Conservation (phyloP, 805 yeast genomes). For the Kodamaea hsintzibuensis region DNA sequence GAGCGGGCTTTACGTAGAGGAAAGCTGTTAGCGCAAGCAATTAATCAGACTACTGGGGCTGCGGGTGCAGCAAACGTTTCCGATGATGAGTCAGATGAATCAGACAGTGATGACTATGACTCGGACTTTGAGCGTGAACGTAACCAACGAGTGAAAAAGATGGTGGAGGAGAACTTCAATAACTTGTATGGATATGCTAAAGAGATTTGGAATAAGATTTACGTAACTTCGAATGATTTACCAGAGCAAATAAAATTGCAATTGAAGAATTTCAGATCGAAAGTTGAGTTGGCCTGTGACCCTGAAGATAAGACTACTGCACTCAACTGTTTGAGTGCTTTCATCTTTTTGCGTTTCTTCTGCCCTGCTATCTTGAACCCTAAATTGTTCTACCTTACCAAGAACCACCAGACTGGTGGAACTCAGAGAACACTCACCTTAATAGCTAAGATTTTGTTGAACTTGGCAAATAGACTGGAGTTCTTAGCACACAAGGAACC, state of each 20-base stretch:
- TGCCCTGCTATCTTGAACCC: slow-evolving; percentile 95
- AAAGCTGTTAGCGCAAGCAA: slow-evolving; percentile 11
- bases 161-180: slow-evolving; percentile 48
- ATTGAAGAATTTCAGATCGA: slow-evolving; percentile 60
- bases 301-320: slow-evolving; percentile 55
- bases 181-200: slow-evolving; percentile 52
- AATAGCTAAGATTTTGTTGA: slow-evolving; percentile 75
- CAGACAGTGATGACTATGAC: slow-evolving; percentile 21
- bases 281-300: slow-evolving; percentile 62
- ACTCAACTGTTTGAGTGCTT: slow-evolving; percentile 77
- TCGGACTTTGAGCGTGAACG: slow-evolving; percentile 20
- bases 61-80: neutral
- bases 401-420: slow-evolving; percentile 67
- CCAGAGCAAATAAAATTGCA: slow-evolving; percentile 68
- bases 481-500: slow-evolving; percentile 86
- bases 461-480: slow-evolving; percentile 71
- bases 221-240: slow-evolving; percentile 67
- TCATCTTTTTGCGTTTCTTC: slow-evolving; percentile 68
- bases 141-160: slow-evolving; percentile 28
- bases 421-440: slow-evolving; percentile 78
- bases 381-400: slow-evolving; percentile 71
- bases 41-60: neutral
- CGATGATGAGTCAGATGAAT: slow-evolving; percentile 20
- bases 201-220: slow-evolving; percentile 66
- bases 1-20: slow-evolving; percentile 29